Conservation (phyloP, 176 grass and related monocot genomes). For the Secale cereale region DNA sequence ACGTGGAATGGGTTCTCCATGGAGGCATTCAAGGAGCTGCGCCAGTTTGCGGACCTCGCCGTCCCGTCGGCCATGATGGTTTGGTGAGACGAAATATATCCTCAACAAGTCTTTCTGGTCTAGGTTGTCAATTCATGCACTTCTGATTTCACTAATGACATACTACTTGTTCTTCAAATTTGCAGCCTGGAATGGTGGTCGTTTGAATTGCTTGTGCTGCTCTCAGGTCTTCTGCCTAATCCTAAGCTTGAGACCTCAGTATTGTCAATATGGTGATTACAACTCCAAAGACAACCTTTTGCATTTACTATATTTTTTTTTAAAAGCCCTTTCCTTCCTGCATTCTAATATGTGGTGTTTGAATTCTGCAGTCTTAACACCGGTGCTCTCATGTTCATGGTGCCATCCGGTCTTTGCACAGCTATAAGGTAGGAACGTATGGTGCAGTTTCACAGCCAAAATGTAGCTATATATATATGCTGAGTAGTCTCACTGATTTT, state of each 20-base stretch:
- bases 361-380: neutral
- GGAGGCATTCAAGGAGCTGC: neutral
- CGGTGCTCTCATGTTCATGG: neutral
- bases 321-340: too few relatives aligned
- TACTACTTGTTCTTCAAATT: neutral
- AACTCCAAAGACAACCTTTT: too few relatives aligned
- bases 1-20: constrained; percentile 20
- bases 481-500: neutral
- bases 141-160: neutral
- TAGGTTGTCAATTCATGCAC: neutral
- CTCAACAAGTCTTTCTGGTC: neutral
- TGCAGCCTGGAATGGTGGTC: neutral
- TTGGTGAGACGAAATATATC: neutral
- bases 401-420: neutral
- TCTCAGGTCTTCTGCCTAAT: neutral
- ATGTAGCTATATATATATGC: neutral
- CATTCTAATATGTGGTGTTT: neutral
- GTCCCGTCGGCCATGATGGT: constrained; percentile 25
- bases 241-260: neutral
- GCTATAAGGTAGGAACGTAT: neutral
- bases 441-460: too few relatives aligned
- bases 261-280: neutral
- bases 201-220: neutral
- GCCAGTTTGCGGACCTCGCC: constrained; percentile 4
- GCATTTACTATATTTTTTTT: too few relatives aligned